Evolutionary conservation across 768 basidiomycete species (phyloP), one percentile per base, ranked within the genome.

Genomic region (Amanita pseudoporphyria): DNA sequence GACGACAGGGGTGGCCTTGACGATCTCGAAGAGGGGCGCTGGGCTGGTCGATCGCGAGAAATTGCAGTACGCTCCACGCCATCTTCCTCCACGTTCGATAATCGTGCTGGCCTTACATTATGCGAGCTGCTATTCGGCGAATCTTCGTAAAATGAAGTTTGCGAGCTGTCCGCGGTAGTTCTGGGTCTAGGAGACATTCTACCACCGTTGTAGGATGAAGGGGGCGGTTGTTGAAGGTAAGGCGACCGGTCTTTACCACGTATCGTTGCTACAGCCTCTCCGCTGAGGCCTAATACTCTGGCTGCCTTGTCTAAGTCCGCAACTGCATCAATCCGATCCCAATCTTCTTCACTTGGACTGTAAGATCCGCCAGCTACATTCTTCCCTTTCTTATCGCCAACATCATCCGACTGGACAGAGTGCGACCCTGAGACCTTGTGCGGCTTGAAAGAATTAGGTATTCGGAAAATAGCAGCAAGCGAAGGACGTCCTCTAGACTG

Each of bases 401-500:
- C 47, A 38, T 43, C 40, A 5, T 49, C 35, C 21, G 47, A 24
- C 40, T 43, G 49, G 16, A 19, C 3, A 13, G 47, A 30, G 16
- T 45, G 45, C 7, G 45, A 45, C 5, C 45, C 45, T 28, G 47
- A 40, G n/a, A 65, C 52, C 1, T 66, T 57, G 62, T 73, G 80
- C 53, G 56, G 64, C 55, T 71, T 77, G 54, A 50, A 26, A 13
- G 81, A 73, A 0, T 53, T 54, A 7, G 84, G 84, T 6, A 91
- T 63, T 16, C 84, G 72, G 64, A 91, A 91, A 45, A 91, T 85
- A 0, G 84, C 84, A 0, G 88, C 88, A 5, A 91, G 71, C 0
- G 86, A 88, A 0, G 88, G 88, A 12, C 87, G 79, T 0, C 88
- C 77, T n/a, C 87, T 84, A 0, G 84, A 84, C 0, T 76, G 63